These are phyloP conservation scores for Rhododendron vialii DNA, from an alignment of 148 eudicot species.

Conservation along the genomic window DNA sequence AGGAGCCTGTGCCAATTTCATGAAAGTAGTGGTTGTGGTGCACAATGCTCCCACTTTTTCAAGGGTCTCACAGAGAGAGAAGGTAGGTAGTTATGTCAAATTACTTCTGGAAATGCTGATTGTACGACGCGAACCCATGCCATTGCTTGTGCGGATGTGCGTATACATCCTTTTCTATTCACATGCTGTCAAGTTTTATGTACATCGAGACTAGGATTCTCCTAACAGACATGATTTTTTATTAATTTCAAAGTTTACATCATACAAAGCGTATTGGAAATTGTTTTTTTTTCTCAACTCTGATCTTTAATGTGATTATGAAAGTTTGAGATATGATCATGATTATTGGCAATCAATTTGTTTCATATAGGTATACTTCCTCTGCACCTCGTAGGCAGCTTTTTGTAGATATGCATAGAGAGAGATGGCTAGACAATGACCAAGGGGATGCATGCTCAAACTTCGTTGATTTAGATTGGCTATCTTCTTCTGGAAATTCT, in stretches of 20 bases:
- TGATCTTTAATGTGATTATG: neutral
- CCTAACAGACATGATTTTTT: neutral
- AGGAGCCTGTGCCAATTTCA: neutral
- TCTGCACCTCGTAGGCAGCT: slow-evolving; percentile 46
- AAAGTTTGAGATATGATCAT: neutral
- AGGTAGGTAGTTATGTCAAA: neutral
- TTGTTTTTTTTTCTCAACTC: neutral
- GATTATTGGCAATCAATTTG: neutral
- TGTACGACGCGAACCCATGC: neutral
- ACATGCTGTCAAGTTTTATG: neutral
- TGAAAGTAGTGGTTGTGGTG: neutral
- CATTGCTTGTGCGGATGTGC: neutral
- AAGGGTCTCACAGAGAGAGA: neutral
- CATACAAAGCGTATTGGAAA: neutral
- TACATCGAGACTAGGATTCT: neutral
- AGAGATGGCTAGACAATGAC: slow-evolving; percentile 44
- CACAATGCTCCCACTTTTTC: neutral
- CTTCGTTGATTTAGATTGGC: slow-evolving; percentile 88
- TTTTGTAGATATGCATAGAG: slow-evolving; percentile 60
- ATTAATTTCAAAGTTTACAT: neutral
- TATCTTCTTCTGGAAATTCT: slow-evolving; percentile 83
- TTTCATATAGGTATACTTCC: slow-evolving; percentile 41
- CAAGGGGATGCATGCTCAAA: slow-evolving; percentile 67
- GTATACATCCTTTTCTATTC: neutral
- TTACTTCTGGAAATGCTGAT: neutral